Conservation (phyloP, 2,329 filamentous ascomycete genomes). For the Ceratocystis destructans region DNA sequence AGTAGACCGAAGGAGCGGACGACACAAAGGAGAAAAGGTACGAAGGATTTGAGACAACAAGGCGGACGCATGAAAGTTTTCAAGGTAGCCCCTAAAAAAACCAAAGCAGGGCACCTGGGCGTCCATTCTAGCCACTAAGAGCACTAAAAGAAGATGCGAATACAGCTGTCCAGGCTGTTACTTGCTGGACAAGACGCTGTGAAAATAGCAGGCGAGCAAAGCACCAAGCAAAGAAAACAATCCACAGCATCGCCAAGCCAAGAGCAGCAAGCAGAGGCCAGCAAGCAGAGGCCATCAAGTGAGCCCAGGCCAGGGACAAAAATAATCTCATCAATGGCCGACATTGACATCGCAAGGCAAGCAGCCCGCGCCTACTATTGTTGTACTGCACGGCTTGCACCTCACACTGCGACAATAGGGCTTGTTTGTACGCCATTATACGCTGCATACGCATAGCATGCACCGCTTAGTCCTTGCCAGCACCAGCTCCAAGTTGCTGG, state of each 20-base stretch:
- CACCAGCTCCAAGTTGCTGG: no score
- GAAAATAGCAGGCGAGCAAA: neutral
- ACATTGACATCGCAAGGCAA: no score
- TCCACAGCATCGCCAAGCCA: neutral
- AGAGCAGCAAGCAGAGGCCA: neutral
- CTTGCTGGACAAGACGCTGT: neutral
- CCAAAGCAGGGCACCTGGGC: neutral
- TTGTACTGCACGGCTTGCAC: no score
- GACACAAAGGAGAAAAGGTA: neutral
- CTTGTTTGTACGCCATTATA: neutral
- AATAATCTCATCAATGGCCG: neutral
- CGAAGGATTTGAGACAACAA: neutral
- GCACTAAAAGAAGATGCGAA: neutral
- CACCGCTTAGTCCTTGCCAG: no score
- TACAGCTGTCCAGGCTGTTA: neutral
- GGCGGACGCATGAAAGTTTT: neutral
- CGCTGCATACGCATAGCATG: no score
- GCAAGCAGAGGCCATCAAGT: neutral
- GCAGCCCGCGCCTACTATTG: no score
- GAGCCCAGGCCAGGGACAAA: neutral
- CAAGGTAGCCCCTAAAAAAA: neutral
- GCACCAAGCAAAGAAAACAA: neutral
- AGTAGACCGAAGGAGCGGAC: neutral
- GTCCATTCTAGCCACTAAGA: neutral
- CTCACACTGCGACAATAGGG: neutral